Evolutionary conservation across 805 yeast species (phyloP).

Genomic region (Kodamaea nitidulidarum): DNA sequence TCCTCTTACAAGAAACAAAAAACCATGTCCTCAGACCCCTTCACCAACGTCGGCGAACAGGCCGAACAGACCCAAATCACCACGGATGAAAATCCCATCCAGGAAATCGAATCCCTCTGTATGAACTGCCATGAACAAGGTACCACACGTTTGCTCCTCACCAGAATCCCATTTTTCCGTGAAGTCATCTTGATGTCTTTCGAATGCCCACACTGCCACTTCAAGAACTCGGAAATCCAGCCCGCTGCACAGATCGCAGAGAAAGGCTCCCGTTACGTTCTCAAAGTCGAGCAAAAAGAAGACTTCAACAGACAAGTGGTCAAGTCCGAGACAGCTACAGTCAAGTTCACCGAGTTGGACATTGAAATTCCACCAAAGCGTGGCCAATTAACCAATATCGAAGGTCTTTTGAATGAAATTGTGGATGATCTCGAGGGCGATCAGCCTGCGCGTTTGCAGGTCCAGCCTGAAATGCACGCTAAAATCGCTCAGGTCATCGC

Average conservation of each 20-base stretch:
- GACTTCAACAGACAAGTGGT: conserved; percentile 90
- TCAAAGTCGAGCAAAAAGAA: conserved; percentile 60
- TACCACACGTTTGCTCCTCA: conserved; percentile 73
- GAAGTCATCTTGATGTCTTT: conserved; percentile 93
- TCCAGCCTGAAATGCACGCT: conserved; percentile 70
- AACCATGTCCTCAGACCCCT: conserved; percentile 17
- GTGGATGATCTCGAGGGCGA: conserved; percentile 72
- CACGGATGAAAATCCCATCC: conserved; percentile 77
- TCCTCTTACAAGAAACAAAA: conserved; percentile 12
- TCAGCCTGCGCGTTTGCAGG: conserved; percentile 72
- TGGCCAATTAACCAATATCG: conserved; percentile 90
- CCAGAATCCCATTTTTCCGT: conserved; percentile 86
- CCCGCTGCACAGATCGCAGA: conserved; percentile 92
- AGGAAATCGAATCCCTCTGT: conserved; percentile 90
- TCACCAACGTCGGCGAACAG: conserved; percentile 39
- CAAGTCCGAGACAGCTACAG: conserved; percentile 80
- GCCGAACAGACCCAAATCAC: conserved; percentile 23
- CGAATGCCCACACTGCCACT: conserved; percentile 91
- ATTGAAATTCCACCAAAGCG: conserved; percentile 93
- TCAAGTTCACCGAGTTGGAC: conserved; percentile 78
- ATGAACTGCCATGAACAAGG: conserved; percentile 93
- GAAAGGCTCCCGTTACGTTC: conserved; percentile 71
- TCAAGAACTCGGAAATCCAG: conserved; percentile 88
- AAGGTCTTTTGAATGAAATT: conserved; percentile 84
- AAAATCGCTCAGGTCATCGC: conserved; percentile 69